Conservation (phyloP, 2,329 filamentous ascomycete genomes). For the Cyphellophora attinorum region DNA sequence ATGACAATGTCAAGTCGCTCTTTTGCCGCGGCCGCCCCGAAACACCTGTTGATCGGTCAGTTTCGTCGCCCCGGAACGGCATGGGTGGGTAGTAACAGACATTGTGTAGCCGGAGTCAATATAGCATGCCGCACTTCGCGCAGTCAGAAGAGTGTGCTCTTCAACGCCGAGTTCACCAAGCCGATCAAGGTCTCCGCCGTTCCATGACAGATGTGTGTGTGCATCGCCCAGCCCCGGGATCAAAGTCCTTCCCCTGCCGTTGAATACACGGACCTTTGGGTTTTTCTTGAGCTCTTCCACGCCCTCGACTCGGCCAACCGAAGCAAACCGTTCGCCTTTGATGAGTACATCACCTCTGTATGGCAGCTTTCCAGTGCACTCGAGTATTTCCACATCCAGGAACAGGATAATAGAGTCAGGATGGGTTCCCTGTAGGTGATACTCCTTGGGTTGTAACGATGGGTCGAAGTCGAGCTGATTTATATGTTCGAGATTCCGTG, state of each 20-base stretch:
- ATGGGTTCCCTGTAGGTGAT: slow-evolving; percentile 26
- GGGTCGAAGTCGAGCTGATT: slow-evolving; percentile 23
- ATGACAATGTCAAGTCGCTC: slow-evolving; percentile 38
- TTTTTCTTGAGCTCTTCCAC: slow-evolving; percentile 21
- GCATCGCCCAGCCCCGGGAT: slow-evolving; percentile 43
- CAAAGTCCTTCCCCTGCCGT: slow-evolving; percentile 34
- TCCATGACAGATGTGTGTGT: slow-evolving; percentile 42
- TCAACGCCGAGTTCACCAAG: slow-evolving; percentile 36
- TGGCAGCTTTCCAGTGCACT: slow-evolving; percentile 27
- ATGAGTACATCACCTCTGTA: slow-evolving; percentile 32
- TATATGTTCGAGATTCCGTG: slow-evolving; percentile 22
- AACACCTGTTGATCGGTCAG: too few relatives aligned
- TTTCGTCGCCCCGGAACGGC: too few relatives aligned
- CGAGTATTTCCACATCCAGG: slow-evolving; percentile 31
- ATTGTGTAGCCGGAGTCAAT: slow-evolving; percentile 43
- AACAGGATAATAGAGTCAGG: slow-evolving; percentile 26
- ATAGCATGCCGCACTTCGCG: slow-evolving; percentile 33
- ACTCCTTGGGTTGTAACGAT: slow-evolving; percentile 15
- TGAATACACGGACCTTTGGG: slow-evolving; percentile 26
- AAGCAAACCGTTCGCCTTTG: slow-evolving; percentile 25
- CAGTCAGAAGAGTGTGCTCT: slow-evolving; percentile 39
- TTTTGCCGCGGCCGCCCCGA: slow-evolving; percentile 38
- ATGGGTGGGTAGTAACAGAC: too few relatives aligned
- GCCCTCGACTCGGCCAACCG: slow-evolving; percentile 26
- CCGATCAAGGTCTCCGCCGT: slow-evolving; percentile 31